Evolutionary conservation across 768 basidiomycete species (phyloP).

Genomic region (Termitomyces heimii): DNA sequence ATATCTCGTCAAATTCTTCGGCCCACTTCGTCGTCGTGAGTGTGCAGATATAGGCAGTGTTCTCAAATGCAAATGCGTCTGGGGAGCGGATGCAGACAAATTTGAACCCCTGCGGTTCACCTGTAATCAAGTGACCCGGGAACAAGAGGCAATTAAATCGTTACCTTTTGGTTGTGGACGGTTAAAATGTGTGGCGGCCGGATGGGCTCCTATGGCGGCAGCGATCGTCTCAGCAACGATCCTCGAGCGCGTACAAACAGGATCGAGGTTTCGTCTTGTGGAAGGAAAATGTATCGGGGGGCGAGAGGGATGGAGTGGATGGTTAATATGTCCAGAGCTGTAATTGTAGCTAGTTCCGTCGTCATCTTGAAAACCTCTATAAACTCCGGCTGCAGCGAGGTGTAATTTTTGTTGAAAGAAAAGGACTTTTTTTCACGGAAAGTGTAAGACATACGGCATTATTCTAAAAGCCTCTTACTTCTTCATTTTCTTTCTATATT

Average conservation of each 20-base stretch:
- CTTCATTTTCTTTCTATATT: not conserved
- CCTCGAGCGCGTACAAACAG: constrained; percentile 26
- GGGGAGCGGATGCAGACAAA: constrained; percentile 25
- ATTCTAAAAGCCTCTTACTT: not conserved
- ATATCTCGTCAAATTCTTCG: not conserved
- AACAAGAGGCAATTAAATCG: constrained; percentile 14
- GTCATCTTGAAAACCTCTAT: not conserved
- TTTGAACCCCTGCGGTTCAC: constrained; percentile 42
- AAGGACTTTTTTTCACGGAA: no score
- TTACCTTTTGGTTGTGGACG: constrained; percentile 46
- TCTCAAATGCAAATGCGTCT: constrained; percentile 25
- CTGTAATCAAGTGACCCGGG: constrained; percentile 13
- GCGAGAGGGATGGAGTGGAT: constrained; percentile 41
- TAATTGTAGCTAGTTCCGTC: not conserved
- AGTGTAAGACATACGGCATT: not conserved
- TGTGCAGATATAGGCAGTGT: constrained; percentile 31
- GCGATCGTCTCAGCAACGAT: constrained; percentile 40
- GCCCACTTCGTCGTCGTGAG: constrained; percentile 15
- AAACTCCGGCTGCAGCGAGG: not conserved
- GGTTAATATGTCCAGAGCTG: constrained; percentile 21
- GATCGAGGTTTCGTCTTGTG: constrained; percentile 18
- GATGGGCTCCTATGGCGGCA: constrained; percentile 48
- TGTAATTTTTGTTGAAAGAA: not conserved
- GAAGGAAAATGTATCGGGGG: constrained; percentile 25
- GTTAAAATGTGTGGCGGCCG: constrained; percentile 38